These are phyloP conservation scores for Grosmannia serpens DNA, from an alignment of 2,329 filamentous ascomycete genomes.

Conservation along the genomic window DNA sequence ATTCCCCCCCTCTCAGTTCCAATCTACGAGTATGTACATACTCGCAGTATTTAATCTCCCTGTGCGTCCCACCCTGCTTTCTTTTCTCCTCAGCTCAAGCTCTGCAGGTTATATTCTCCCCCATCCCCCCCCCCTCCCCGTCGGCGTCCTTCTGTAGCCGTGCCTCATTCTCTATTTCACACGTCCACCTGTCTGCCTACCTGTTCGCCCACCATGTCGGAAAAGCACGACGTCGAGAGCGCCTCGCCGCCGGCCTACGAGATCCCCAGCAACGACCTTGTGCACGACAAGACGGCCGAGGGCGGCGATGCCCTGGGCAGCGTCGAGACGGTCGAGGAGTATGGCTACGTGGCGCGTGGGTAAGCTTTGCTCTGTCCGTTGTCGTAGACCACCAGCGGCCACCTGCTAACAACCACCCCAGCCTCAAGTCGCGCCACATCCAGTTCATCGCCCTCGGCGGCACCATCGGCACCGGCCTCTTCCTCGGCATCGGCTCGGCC, in stretches of 20 bases:
- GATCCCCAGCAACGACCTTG: background rate
- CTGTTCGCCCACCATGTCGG: conserved; percentile 5
- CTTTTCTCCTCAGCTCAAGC: background rate
- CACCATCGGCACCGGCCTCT: conserved; percentile 36
- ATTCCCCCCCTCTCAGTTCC: background rate
- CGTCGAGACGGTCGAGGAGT: conserved; percentile 8
- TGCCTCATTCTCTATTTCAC: background rate
- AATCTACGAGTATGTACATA: too few species aligned
- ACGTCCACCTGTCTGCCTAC: too few species aligned
- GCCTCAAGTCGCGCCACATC: conserved; percentile 31
- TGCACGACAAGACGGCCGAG: conserved; percentile 3
- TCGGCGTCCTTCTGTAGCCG: background rate
- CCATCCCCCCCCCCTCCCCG: too few species aligned
- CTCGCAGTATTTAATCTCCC: background rate
- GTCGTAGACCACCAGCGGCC: too few species aligned
- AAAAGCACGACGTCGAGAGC: conserved; percentile 9
- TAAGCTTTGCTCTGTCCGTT: conserved; percentile 1
- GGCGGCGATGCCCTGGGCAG: conserved; percentile 6
- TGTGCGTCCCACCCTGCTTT: background rate
- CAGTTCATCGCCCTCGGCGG: conserved; percentile 37
- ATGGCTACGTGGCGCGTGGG: conserved; percentile 12
- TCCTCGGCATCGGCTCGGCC: conserved; percentile 34
- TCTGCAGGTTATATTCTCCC: background rate
- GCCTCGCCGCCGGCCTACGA: conserved; percentile 7
- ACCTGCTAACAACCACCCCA: background rate